Evolutionary conservation across 345 rosid genomes (phyloP).

Genomic region (Litchi chinensis): DNA sequence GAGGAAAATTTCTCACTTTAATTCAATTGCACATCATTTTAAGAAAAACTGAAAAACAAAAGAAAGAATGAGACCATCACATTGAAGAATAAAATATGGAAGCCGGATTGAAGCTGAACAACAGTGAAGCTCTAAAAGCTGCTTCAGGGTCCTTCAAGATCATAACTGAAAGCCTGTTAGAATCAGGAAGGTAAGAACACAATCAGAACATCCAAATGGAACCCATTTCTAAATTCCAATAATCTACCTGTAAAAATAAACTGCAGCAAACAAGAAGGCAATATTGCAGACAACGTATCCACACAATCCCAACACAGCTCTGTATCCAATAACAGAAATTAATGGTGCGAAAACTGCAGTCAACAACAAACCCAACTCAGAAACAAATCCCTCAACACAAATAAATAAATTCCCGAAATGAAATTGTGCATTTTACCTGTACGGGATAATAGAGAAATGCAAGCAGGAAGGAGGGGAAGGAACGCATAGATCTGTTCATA

Average conservation of each 20-base stretch:
- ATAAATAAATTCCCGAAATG: neutral
- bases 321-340: conserved; percentile 62
- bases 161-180: conserved; percentile 70
- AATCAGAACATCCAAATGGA: conserved; percentile 21
- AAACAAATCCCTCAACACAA: neutral
- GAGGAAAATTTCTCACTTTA: conserved; percentile 10
- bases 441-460: conserved; percentile 54
- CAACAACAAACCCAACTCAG: conserved; percentile 17
- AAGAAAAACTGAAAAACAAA: neutral
- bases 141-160: conserved; percentile 70
- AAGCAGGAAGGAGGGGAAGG: conserved; percentile 76
- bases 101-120: conserved; percentile 93
- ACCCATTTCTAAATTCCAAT: neutral
- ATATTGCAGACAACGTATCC: conserved; percentile 71
- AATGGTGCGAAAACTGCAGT: conserved; percentile 74
- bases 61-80: conserved; percentile 45
- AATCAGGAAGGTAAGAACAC: conserved; percentile 9
- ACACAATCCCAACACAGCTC: conserved; percentile 80
- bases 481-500: conserved; percentile 93
- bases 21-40: neutral
- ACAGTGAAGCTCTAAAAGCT: conserved; percentile 64
- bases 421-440: conserved; percentile 46
- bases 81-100: conserved; percentile 85
- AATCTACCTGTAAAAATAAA: conserved; percentile 54
- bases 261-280: conserved; percentile 59